Percentiles rank a stretch among this genome's conserved stretches.
These are phyloP conservation scores for Mucor mucedo DNA, from an alignment of 371 early-diverging fungal species.

Conservation along the genomic window DNA sequence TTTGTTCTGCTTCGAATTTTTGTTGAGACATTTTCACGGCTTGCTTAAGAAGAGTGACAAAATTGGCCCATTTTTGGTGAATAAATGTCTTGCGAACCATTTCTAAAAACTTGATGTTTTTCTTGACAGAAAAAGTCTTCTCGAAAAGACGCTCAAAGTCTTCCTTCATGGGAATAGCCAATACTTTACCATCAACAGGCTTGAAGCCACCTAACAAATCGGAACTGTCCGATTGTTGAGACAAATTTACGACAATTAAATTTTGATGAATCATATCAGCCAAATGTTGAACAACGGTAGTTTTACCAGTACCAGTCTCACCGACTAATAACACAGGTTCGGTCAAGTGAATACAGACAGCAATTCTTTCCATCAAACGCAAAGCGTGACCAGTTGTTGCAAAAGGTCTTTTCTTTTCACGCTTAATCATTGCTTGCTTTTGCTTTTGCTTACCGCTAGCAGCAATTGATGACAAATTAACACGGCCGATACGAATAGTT, in stretches of 20 bases:
- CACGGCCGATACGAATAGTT: constrained; percentile 72
- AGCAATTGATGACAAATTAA: constrained; percentile 56
- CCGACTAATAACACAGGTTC: constrained; percentile 97
- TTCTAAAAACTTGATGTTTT: constrained; percentile 86
- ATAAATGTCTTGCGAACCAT: constrained; percentile 72
- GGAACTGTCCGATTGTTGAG: constrained; percentile 96
- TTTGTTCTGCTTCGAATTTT: constrained; percentile 53
- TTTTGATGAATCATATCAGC: constrained; percentile 80
- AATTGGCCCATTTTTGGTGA: constrained; percentile 80
- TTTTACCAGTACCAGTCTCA: constrained; percentile 99
- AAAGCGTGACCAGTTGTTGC: constrained; percentile 82
- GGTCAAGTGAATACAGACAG: constrained; percentile 77
- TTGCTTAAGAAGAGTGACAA: constrained; percentile 73
- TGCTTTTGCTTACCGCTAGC: constrained; percentile 40
- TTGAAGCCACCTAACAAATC: constrained; percentile 99
- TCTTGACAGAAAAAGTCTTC: constrained; percentile 85
- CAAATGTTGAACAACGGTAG: constrained; percentile 96
- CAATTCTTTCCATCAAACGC: constrained; percentile 83
- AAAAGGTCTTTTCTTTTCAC: constrained; percentile 64
- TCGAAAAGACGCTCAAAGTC: constrained; percentile 86
- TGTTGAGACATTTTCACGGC: constrained; percentile 81
- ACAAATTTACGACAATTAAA: constrained; percentile 95
- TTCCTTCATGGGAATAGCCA: constrained; percentile 84
- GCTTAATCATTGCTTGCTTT: constrained; percentile 37
- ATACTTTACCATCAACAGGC: constrained; percentile 87